Base-by-base conservation (phyloP, 2,329 filamentous ascomycete species). In the Penicillium sp. region DNA sequence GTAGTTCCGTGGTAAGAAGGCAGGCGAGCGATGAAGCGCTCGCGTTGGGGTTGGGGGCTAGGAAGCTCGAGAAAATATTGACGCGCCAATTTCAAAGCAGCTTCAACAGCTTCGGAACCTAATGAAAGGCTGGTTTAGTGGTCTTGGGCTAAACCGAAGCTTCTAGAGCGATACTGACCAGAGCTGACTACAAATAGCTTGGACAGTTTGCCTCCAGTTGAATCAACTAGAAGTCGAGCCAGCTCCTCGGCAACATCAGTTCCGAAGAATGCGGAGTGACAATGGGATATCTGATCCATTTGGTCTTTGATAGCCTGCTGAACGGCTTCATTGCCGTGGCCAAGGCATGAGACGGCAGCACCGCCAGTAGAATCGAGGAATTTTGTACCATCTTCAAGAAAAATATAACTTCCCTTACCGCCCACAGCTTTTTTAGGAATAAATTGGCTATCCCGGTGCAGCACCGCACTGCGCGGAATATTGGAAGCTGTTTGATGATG, bases 321-420 rank as follows among this genome's bases (percentile, higher is more conserved):
- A 13, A 93, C 84, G 48, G 86, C 78, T 43, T 79, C 67, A 58
- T 88, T 81, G 29, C 84, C 85, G 64, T 91, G 87, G 7, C 90
- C 91, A 10, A 93, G 76, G 67, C 87, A 88, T 10, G 86, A 81
- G 3, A 92, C 89, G 23, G 88, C 89, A 3, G 90, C 88, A 21
- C 91, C 91, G 27, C 88, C 84, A 21, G 87, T 89, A 1, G 85
- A 88, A 70, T 95, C 91, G 14, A 92, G 81, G 44, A 95, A 82
- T 33, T 75, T 78, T 25, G 82, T 80, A 1, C 87, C 87, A 67
- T 81, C 79, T 62, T 77, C 76, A 1, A 86, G 75, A 33, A 77
- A 72, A n/a, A 86, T 72, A 58, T 81, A 82, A 62, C 80, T 78
- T 11, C 82, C 83, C 54, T 78, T 71, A 5, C 79, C 84, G 0